A percentile compares a stretch with the other conserved stretches of the same genome.
Evolutionary conservation across 1,139 yeast species (phyloP).

Genomic region (Saccharomycopsis hybrid): DNA sequence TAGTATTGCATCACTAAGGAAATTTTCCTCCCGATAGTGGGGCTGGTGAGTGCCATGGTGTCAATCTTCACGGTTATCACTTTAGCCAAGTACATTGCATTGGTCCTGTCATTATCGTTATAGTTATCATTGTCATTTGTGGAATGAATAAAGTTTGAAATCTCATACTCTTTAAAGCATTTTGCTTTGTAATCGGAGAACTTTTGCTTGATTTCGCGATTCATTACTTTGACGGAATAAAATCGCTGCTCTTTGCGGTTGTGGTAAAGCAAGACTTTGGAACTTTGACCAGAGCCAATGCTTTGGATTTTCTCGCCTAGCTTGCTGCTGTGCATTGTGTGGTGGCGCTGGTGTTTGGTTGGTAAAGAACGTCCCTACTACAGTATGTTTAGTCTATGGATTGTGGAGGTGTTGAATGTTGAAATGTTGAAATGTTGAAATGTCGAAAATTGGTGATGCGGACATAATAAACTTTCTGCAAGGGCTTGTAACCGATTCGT

Average conservation of each 20-base stretch:
- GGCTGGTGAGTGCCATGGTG: too few relatives aligned
- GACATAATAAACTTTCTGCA: too few relatives aligned
- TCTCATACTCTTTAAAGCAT: constrained; percentile 35
- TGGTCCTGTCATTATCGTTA: not conserved
- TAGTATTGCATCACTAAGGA: constrained; percentile 14
- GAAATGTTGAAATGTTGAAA: too few relatives aligned
- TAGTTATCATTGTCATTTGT: not conserved
- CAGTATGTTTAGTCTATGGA: too few relatives aligned
- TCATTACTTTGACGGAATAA: constrained; percentile 40
- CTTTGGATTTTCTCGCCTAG: constrained; percentile 23
- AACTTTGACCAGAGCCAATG: constrained; percentile 39
- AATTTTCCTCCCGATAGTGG: not conserved
- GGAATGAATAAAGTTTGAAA: constrained; percentile 24
- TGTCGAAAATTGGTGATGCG: too few relatives aligned
- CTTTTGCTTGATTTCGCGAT: constrained; percentile 34
- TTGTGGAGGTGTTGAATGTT: too few relatives aligned
- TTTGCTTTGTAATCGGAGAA: constrained; percentile 33
- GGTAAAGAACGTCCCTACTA: too few relatives aligned
- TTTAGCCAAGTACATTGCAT: not conserved
- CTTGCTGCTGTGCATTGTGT: not conserved
- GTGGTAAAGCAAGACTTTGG: constrained; percentile 34
- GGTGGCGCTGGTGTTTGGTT: too few relatives aligned
- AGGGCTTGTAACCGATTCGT: too few relatives aligned
- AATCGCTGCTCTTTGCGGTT: constrained; percentile 12
- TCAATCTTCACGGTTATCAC: not conserved